Evolutionary conservation across 139 green algal genomes (phyloP).

Genomic region (Volvox africanus): DNA sequence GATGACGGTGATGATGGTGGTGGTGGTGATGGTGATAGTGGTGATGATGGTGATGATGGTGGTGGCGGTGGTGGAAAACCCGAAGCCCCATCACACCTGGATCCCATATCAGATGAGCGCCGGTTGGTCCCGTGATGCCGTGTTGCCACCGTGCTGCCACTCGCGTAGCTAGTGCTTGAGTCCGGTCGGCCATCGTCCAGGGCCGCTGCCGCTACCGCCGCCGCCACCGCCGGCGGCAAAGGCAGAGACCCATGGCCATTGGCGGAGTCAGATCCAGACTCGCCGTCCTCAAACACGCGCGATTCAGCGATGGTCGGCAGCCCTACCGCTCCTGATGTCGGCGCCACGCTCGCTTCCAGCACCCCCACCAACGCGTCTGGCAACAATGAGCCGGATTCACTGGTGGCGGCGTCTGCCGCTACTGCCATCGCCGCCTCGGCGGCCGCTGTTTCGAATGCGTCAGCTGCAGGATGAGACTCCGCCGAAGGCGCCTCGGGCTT

Average conservation of each 20-base stretch:
- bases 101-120: no score
- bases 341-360: not conserved
- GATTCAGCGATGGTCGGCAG: conserved; percentile 7
- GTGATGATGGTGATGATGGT: no score
- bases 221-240: not conserved
- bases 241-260: not conserved
- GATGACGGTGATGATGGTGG: no score
- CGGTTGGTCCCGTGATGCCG: not conserved
- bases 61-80: no score
- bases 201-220: not conserved
- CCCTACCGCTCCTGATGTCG: not conserved
- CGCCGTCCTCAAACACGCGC: conserved; percentile 17
- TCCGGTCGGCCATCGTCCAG: not conserved
- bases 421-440: not conserved
- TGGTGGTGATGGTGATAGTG: no score
- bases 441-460: not conserved
- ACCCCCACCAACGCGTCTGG: not conserved
- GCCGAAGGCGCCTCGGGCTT: no score
- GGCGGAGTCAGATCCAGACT: not conserved
- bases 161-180: not conserved
- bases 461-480: no score
- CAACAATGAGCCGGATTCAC: not conserved
- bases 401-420: not conserved
- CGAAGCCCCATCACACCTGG: no score
- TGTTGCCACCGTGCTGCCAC: not conserved